Conservation (phyloP, 78 protist species). For the Cavenderia fasciculata region DNA sequence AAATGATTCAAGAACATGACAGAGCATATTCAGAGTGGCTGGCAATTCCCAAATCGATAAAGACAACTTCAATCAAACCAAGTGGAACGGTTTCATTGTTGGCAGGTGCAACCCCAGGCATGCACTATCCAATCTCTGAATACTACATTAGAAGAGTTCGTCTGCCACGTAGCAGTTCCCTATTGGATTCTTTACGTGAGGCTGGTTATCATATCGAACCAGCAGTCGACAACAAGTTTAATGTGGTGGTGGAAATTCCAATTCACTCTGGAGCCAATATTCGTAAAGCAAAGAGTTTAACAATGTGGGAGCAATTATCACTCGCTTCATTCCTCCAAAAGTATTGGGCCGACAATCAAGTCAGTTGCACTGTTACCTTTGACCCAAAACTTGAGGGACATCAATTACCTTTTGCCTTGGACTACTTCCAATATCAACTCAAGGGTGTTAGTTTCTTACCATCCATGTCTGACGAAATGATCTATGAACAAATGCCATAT, state of each 20-base stretch:
- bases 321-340: conserved; percentile 92
- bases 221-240: conserved; percentile 11
- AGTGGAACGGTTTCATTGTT: conserved; percentile 93
- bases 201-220: conserved; percentile 87
- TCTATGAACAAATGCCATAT: conserved; percentile 72
- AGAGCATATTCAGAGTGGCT: conserved; percentile 68
- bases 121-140: conserved; percentile 92
- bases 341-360: conserved; percentile 95
- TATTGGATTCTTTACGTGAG: conserved; percentile 61
- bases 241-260: conserved; percentile 87
- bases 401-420: conserved; percentile 81
- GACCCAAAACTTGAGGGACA: conserved; percentile 89
- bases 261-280: conserved; percentile 88
- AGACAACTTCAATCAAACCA: conserved; percentile 93
- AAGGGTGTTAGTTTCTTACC: conserved; percentile 91
- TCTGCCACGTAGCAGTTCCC: conserved; percentile 16
- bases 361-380: conserved; percentile 92
- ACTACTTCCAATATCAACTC: conserved; percentile 93
- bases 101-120: conserved; percentile 95
- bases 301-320: conserved; percentile 96
- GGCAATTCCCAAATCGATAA: conserved; percentile 89
- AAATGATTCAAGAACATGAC: conserved; percentile 40
- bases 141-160: conserved; percentile 91
- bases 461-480: background rate
- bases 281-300: conserved; percentile 39